Conservation (phyloP, 192 early-diverging fungal species). For the Coemansia sp. region DNA sequence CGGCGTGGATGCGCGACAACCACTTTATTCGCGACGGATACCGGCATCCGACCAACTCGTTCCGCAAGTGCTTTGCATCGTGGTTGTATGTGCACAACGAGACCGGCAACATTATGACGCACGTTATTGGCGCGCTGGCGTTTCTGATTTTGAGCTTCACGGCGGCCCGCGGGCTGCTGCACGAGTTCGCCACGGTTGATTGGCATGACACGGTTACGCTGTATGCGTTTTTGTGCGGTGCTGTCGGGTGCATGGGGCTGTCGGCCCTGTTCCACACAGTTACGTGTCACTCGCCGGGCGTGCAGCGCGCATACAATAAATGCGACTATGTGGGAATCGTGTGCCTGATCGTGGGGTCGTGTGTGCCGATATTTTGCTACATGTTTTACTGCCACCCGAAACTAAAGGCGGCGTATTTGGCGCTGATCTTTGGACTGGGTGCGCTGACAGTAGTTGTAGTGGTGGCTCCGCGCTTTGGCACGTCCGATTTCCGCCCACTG, state of each 20-base stretch:
- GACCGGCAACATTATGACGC: constrained; percentile 88
- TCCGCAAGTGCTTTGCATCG: constrained; percentile 69
- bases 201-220: constrained; percentile 70
- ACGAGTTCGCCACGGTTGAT: constrained; percentile 53
- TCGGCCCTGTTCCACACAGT: constrained; percentile 81
- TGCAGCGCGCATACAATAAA: constrained; percentile 72
- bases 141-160: constrained; percentile 60
- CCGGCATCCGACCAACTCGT: constrained; percentile 74
- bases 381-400: constrained; percentile 63
- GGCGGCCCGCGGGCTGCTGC: constrained; percentile 46
- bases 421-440: constrained; percentile 64
- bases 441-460: constrained; percentile 61
- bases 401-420: constrained; percentile 58
- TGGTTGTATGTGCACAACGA: constrained; percentile 90
- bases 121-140: constrained; percentile 68
- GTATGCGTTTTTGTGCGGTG: constrained; percentile 73
- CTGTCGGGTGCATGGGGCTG: constrained; percentile 75
- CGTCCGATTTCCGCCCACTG: constrained; percentile 74
- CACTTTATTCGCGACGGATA: constrained; percentile 78
- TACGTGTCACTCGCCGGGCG: constrained; percentile 77
- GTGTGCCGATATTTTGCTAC: constrained; percentile 54
- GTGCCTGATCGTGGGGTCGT: constrained; percentile 66
- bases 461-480: constrained; percentile 65
- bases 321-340: constrained; percentile 94
- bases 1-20: constrained; percentile 85